Evolutionary conservation across 2,329 filamentous ascomycete species (phyloP).

Genomic region (Gremmenia infestans): DNA sequence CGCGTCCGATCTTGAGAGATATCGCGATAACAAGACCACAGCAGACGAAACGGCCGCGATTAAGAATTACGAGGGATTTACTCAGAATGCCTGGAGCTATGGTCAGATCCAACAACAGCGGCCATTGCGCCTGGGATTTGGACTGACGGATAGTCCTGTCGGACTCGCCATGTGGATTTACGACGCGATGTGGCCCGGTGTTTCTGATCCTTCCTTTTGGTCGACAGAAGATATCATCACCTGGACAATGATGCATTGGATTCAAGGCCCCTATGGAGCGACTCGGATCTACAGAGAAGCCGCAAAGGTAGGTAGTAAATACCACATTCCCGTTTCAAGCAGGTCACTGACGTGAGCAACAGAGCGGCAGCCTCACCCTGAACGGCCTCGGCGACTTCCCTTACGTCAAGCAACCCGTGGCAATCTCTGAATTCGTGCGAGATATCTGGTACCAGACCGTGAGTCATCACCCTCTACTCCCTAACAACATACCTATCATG

Average conservation of each 20-base stretch:
- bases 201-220: conserved; percentile 5
- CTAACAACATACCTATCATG: not conserved
- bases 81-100: not conserved
- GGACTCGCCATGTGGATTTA: conserved; percentile 30
- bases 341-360: not conserved
- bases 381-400: not conserved
- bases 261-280: conserved; percentile 17
- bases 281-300: conserved; percentile 19
- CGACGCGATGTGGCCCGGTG: conserved; percentile 8
- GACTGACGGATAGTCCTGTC: conserved; percentile 31
- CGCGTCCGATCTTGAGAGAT: conserved; percentile 4
- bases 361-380: not conserved
- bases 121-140: conserved; percentile 12
- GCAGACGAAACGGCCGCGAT: conserved; percentile 5
- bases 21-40: not conserved
- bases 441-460: not conserved
- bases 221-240: conserved; percentile 21
- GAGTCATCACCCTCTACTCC: not conserved
- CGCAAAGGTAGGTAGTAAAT: not conserved
- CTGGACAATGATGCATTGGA: conserved; percentile 22
- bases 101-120: conserved; percentile 2
- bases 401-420: conserved; percentile 4
- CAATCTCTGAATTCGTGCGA: conserved; percentile 2
- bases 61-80: not conserved
- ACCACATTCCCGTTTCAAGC: not conserved